Evolutionary conservation across 2,329 filamentous ascomycete genomes (phyloP), one percentile per base, ranked within the genome.

Genomic region (Colletotrichum plurivorum): DNA sequence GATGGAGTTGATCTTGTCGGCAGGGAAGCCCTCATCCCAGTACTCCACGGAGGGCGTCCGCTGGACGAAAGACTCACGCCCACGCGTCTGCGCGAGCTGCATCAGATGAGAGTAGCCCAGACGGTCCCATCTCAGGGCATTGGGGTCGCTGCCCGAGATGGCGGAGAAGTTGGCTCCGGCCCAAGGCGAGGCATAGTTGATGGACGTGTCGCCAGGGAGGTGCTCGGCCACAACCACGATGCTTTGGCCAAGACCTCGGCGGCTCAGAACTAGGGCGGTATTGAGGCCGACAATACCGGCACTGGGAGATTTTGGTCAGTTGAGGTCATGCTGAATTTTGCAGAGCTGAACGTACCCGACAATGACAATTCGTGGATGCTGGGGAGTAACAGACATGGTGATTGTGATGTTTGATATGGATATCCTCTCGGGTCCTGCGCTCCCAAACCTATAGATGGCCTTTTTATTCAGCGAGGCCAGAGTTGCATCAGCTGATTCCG

Each of bases 161-260:
- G 80, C 81, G 0, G 82, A 84, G 71, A 83, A 83, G 71, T 84
- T 84, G 67, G 79, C 82, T 3, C 82, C 82, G 12, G 82, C 82
- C 80, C 81, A 83, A 58, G 82, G 81, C 7, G 82, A 83, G 1
- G 81, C 83, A 69, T 84, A 84, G 22, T 75, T 71, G 1, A 76
- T 67, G 0, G 77, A 75, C 0, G 78, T 80, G 62, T 84, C 82
- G 5, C 81, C 81, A 0, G 82, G 82, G 1, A 83, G 73, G 62
- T 83, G 75, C 63, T 83, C 79, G 12, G 81, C 81, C 7, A 83
- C 68, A 9, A 84, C 73, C 3, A 81, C 83, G 22, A 78, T 75
- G 6, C 71, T 68, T 1, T 66, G 73, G 1, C 76, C 77, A 18
- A 78, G 75, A 46, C 82, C 82, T 22, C 76, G 74, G 49, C 78